Evolutionary conservation across 805 yeast genomes (phyloP).

Genomic region (Teunomyces lycoperdinae): DNA sequence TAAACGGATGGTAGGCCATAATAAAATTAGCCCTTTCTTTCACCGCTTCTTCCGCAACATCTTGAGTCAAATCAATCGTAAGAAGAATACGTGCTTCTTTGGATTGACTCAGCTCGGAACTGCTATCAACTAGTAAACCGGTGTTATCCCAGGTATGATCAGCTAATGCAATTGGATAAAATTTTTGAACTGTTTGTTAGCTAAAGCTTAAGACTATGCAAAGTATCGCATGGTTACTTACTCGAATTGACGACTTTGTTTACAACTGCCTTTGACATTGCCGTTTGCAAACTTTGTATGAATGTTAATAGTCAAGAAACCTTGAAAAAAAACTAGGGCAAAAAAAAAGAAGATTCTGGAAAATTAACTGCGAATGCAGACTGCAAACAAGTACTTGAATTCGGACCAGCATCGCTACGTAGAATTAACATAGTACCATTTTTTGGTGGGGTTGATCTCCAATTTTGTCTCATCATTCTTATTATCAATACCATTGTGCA

Average conservation of each 20-base stretch:
- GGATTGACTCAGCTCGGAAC: constrained; percentile 23
- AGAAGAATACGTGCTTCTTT: constrained; percentile 45
- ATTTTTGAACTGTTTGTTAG: constrained; percentile 51
- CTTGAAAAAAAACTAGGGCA: background rate
- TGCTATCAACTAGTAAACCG: constrained; percentile 79
- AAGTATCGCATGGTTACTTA: constrained; percentile 26
- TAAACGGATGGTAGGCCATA: constrained; percentile 90
- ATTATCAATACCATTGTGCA: too few relatives aligned
- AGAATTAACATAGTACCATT: too few relatives aligned
- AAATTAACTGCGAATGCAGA: background rate
- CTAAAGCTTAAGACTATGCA: constrained; percentile 10
- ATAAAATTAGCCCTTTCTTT: constrained; percentile 50
- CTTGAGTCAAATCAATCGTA: constrained; percentile 79
- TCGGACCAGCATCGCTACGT: too few relatives aligned
- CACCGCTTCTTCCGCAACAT: constrained; percentile 86
- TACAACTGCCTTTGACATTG: constrained; percentile 46
- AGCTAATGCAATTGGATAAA: constrained; percentile 80
- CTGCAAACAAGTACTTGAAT: too few relatives aligned
- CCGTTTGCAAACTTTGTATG: background rate
- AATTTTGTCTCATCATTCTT: too few relatives aligned
- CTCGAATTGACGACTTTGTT: constrained; percentile 37
- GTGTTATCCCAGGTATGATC: constrained; percentile 95
- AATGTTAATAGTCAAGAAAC: background rate
- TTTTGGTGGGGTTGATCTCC: too few relatives aligned
- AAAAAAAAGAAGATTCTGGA: background rate